Base-by-base conservation (phyloP, 164 flowering plant genomes). In the Berberis thunbergii region DNA sequence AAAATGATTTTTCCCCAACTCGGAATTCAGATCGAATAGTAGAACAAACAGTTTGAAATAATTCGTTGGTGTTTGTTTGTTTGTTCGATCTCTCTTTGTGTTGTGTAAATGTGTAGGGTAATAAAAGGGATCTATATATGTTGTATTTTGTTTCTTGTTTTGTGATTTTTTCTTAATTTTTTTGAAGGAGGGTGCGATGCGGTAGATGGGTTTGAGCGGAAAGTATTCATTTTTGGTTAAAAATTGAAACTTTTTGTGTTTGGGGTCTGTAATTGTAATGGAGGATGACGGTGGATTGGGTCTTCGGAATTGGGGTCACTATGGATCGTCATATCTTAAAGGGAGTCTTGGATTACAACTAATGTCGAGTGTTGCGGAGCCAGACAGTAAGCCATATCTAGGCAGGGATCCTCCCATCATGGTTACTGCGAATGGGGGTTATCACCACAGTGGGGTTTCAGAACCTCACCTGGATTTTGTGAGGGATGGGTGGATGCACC, bases 281-380 rank as follows among this genome's bases (percentile, higher is more conserved):
- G 97, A 88, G 52, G 93, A 86, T 57, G 66, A 71, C 54, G 84
- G 79, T 54, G 87, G 82, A 45, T 75, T 86, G 73, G 81, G 79
- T 69, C 65, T 85, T 70, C 83, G 85, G 41, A 86, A 84, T 70
- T 91, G 97, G 97, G 93, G 84, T 39, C 85, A 83, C 60, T 86
- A 85, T 74, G 95, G 84, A 55, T 84, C 84, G 11, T 64, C 84
- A 26, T 26, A 26, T 46, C 65, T 74, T 45, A 86, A 83, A 53
- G 84, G 85, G 41, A 79, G 79, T 60, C 81, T 88, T 4, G 82
- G 80, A 64, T 75, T 91, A 64, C 91, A 91, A 80, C 87, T 91
- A 62, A 85, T 84, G 90, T 72, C 75, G 26, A 58, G 54, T 49
- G 67, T 79, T 63, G 76, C 75, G 1, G 92, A 87, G 39, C 83